Base-by-base conservation (phyloP, 192 early-diverging fungal genomes). In the Phlyctochytrium planicorne region DNA sequence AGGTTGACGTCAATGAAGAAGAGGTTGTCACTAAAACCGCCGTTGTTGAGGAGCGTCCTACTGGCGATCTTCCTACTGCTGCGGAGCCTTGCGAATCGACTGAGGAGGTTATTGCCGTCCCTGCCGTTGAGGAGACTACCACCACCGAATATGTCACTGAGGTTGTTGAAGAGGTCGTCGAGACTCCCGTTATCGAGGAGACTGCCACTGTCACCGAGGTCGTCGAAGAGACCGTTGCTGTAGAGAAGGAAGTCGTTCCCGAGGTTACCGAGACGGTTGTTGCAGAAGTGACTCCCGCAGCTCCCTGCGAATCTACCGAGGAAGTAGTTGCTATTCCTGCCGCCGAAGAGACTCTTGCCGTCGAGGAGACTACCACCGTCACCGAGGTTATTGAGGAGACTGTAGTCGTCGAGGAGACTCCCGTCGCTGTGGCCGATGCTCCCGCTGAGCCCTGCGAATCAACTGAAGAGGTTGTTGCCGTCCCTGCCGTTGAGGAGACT, bases 191-290 rank as follows among this genome's bases (percentile, higher is more conserved):
- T n/a, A n/a, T n/a, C n/a, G n/a, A n/a, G n/a, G n/a, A n/a, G n/a
- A n/a, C n/a, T n/a, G n/a, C n/a, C n/a, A n/a, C n/a, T n/a, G n/a
- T n/a, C n/a, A n/a, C n/a, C n/a, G n/a, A n/a, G n/a, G n/a, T n/a
- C n/a, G n/a, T n/a, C n/a, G n/a, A n/a, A n/a, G n/a, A n/a, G n/a
- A n/a, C n/a, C 47, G n/a, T 16, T 52, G 16, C n/a, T n/a, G 47
- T 52, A 16, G 47, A n/a, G 16, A n/a, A 52, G 47, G 47, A 52
- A 16, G 47, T 52, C 16, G n/a, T n/a, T 14, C 16, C n/a, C n/a
- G 16, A 52, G 47, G 47, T 52, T 52, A n/a, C n/a, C n/a, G 47
- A 52, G n/a, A n/a, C 47, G 16, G 47, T 52, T 52, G 47, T 52
- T 52, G 47, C 14, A 52, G 47, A 14, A 14, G 47, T 52, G 14